Evolutionary conservation across 2,329 filamentous ascomycete genomes (phyloP), one percentile per base, ranked within the genome.

Genomic region (Aspergillus novofumigatus): DNA sequence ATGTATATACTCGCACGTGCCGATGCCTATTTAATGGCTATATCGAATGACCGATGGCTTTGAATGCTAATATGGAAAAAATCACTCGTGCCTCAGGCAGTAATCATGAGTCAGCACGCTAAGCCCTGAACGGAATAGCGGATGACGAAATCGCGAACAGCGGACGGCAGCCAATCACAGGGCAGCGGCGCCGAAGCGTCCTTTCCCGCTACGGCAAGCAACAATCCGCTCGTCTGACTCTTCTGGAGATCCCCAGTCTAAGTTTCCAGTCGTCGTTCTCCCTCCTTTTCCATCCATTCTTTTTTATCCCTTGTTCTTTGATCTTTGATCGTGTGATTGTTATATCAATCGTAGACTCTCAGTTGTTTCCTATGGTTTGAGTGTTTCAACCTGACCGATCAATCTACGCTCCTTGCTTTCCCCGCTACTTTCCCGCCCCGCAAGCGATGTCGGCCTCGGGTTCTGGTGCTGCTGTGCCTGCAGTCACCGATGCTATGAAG

Each of bases 361-460:
- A 29, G 28, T 42, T 41, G 10, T 26, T 20, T 20, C 44, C 4
- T 35, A 47, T 47, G 44, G 21, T 47, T 14, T 47, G 44, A 47
- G 3, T 25, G 21, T 51, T 47, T 32, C 35, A 38, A 48, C 44
- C 29, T 29, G 21, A 32, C 41, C 20, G 53, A 35, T 35, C 11
- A 14, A 35, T 35, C 32, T 17, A 17, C 32, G 4, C 52, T 49
- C 49, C 52, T 32, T n/a, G 29, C 35, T 38, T 38, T 56, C 35
- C 38, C 52, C 44, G 54, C 64, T 67, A 63, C 65, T 55, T 49
- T 60, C 62, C 64, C 67, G 59, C 63, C 70, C 65, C 63, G 65
- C 61, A 68, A 72, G 71, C 70, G 72, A 75, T 75, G 72, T 75
- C 72, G 69, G 72, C 68, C 52, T 67, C 72, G 62, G 67, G 65